Percentiles rank a stretch among this genome's conserved stretches.
These are phyloP conservation scores for Venturia pyrina DNA, from an alignment of 2,329 filamentous ascomycete genomes.

Conservation along the genomic window DNA sequence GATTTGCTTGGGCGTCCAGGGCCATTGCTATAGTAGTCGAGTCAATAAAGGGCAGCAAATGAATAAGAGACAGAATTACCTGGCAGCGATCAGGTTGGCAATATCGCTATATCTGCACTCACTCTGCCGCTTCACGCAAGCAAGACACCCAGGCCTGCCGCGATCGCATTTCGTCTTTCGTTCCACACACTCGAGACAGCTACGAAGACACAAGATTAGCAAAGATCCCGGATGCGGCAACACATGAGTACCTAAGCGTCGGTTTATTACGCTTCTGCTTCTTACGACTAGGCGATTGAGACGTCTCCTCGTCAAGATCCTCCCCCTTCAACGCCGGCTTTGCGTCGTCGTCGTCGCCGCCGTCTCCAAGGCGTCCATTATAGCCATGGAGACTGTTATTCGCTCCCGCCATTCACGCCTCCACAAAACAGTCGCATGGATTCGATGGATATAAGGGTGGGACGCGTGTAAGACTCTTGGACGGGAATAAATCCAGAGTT, in stretches of 20 bases:
- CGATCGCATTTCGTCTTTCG: slow-evolving; percentile 54
- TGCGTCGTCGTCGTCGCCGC: not conserved
- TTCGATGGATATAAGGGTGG: not conserved
- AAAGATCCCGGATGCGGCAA: not conserved
- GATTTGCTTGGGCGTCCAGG: not conserved
- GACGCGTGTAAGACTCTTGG: not conserved
- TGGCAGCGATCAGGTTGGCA: slow-evolving; percentile 57
- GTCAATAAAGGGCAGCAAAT: not conserved
- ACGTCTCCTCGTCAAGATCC: not conserved
- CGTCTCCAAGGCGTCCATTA: not conserved
- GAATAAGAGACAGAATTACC: slow-evolving; percentile 40
- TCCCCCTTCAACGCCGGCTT: not conserved
- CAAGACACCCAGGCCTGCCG: slow-evolving; percentile 46
- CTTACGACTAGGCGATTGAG: slow-evolving; percentile 37
- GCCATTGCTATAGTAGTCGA: not conserved
- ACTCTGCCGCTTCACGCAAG: slow-evolving; percentile 66
- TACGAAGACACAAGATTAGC: not conserved
- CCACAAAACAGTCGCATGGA: slow-evolving; percentile 3
- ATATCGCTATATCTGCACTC: slow-evolving; percentile 66
- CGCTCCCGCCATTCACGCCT: slow-evolving; percentile 3
- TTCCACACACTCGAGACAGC: not conserved
- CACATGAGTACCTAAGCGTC: slow-evolving; percentile 57
- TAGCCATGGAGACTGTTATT: not conserved
- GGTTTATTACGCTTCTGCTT: slow-evolving; percentile 81
- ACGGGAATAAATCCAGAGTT: slow-evolving; percentile 1